Base-by-base conservation (phyloP, 73 alveolate species). In the Effrenium voratum region DNA sequence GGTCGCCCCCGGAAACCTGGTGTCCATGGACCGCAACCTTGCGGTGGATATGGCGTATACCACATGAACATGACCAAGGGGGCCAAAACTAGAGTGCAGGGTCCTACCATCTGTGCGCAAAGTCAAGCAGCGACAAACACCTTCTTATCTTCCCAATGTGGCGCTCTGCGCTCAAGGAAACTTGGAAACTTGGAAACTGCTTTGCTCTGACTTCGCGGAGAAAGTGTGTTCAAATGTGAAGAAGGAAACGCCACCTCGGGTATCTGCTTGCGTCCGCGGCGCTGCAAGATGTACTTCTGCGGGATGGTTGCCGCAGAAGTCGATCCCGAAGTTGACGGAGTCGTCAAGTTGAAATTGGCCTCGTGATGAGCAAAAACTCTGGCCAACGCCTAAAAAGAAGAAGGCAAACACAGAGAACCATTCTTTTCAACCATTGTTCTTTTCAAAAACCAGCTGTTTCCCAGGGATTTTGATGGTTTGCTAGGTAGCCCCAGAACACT, bases 281-380 rank as follows among this genome's bases (percentile, higher is more conserved):
- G 32, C 95, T 87, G 95, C 47, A 87, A n/a, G 1, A 60, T 28
- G 68, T 87, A 87, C 43, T 87, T 87, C 83, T 87, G 95, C 26
- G 83, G 72, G 5, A 84, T 38, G 24, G 47, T 28, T 36, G 92
- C 5, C 3, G n/a, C n/a, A n/a, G n/a, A n/a, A n/a, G 55, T 26
- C 3, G 95, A 30, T 24, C 38, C 38, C 13, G 44, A 36, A 30
- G 94, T 38, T 13, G 83, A 3, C 57, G 79, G 30, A 12, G 70
- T 40, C 2, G 95, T 87, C 70, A 87, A 87, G 49, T 44, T 63
- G 85, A 87, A 87, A 40, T 87, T 87, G n/a, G 95, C 95, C 95
- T 87, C 0, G 19, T 19, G 52, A n/a, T n/a, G n/a, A n/a, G n/a
- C n/a, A n/a, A n/a, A 30, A 66, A 66, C 41, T 32, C 22, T 55